These are phyloP conservation scores for Heterobasidion occidentale DNA, from an alignment of 1,284 basidiomycete genomes.

Conservation along the genomic window DNA sequence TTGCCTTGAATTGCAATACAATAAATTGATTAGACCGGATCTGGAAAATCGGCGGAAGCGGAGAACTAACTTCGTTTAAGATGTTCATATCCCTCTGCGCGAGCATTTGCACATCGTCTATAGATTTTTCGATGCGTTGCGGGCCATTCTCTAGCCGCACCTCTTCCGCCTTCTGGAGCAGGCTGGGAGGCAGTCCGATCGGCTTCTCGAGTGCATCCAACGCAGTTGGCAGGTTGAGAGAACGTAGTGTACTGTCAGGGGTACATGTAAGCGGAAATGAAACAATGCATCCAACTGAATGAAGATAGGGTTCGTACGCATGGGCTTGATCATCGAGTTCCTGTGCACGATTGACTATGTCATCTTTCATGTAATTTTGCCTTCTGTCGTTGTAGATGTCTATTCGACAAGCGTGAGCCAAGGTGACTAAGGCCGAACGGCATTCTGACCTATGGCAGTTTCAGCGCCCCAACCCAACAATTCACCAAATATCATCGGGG, in stretches of 20 bases:
- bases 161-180: constrained; percentile 84
- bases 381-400: constrained; percentile 78
- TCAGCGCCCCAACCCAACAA: constrained; percentile 86
- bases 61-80: constrained; percentile 62
- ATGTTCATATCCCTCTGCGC: constrained; percentile 55
- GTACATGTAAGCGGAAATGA: neutral
- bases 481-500: constrained; percentile 64
- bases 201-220: constrained; percentile 87
- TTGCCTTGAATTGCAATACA: constrained; percentile 43
- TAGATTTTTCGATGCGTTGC: constrained; percentile 59
- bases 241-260: constrained; percentile 51
- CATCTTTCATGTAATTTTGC: constrained; percentile 64
- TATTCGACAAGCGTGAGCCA: neutral
- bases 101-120: constrained; percentile 69
- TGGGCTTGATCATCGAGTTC: constrained; percentile 61
- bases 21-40: neutral
- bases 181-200: constrained; percentile 81
- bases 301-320: constrained; percentile 36
- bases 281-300: constrained; percentile 2
- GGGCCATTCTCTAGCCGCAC: constrained; percentile 76
- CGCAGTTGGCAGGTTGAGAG: constrained; percentile 77
- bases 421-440: neutral
- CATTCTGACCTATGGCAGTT: constrained; percentile 72
- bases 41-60: neutral
- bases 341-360: constrained; percentile 55